Evolutionary conservation across 2,329 filamentous ascomycete genomes (phyloP).

Genomic region (Talaromyces pinophilus): DNA sequence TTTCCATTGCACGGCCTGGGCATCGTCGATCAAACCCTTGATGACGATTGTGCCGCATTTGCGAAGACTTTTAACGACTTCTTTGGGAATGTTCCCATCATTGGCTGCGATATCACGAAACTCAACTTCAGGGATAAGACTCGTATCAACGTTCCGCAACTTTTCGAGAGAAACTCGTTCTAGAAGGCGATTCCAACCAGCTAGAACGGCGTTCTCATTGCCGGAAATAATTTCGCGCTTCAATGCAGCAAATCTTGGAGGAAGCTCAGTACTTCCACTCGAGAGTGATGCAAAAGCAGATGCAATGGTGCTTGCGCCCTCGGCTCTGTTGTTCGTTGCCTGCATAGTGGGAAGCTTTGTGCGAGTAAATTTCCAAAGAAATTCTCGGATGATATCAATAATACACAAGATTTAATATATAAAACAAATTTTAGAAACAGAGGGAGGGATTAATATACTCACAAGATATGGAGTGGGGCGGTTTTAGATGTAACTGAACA

Average conservation of each 20-base stretch:
- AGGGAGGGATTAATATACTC: neutral
- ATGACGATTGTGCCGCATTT: conserved; percentile 28
- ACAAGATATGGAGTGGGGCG: neutral
- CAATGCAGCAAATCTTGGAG: conserved; percentile 2
- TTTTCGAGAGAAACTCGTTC: conserved; percentile 2
- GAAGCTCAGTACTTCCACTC: neutral
- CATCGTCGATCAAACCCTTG: conserved; percentile 24
- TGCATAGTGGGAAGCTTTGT: neutral
- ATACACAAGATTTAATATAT: neutral
- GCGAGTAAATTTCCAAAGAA: neutral
- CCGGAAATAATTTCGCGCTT: conserved; percentile 7
- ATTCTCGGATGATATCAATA: neutral
- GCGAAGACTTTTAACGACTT: conserved; percentile 21
- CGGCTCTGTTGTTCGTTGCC: conserved; percentile 14
- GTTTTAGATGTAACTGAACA: neutral
- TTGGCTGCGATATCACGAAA: conserved; percentile 30
- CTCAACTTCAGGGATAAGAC: conserved; percentile 38
- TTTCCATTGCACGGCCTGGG: conserved; percentile 20
- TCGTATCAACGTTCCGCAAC: neutral
- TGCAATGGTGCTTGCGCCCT: conserved; percentile 18
- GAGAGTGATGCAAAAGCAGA: conserved; percentile 18
- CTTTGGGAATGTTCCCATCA: conserved; percentile 14
- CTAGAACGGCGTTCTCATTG: conserved; percentile 8
- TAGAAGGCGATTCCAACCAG: conserved; percentile 17
- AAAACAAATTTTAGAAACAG: neutral